Evolutionary conservation across 306 rosid species (phyloP), one percentile per base, ranked within the genome.

Genomic region (Cucumis hystrix): DNA sequence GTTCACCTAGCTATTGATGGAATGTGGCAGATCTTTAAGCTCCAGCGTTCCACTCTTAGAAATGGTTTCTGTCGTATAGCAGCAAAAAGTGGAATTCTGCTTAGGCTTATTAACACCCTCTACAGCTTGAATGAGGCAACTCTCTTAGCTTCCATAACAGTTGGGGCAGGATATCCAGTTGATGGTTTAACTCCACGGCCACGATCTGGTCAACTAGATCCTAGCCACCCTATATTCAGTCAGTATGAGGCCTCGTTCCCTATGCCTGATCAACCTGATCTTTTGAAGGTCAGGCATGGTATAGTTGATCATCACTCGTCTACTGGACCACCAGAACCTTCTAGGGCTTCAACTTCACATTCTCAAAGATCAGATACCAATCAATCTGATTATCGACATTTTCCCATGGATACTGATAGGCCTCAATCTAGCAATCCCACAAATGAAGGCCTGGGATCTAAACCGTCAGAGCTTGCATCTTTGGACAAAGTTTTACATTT

Each of bases 11-110:
- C 99, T 81, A 96, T 96, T 89, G 99, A 96, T 43, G 97, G 99
- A 87, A 96, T 96, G 96, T 96, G 99, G 99, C 99, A 96, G 81
- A 93, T 96, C 79, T 96, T 96, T 84, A 92, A 92, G 92, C 99
- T 96, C 84, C 98, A 96, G 87, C 92, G 92, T 61, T 91, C 98
- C 78, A 96, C 97, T 4, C 98, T 92, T 78, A 91, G 92, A 85
- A 92, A 96, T 85, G 97, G 91, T 82, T 96, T 96, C 75, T 92
- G 98, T 83, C 93, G 98, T 60, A 96, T 96, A 79, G 97, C 98
- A 40, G 98, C 98, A 35, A 92, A 92, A 83, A 89, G 87, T 82
- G 99, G 99, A 83, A 92, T 96, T 83, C 93, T 96, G 62, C 82
- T 86, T 83, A 90, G 99, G 88, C 99, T 96, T 55, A 96, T 96